phyloP scores from a whole-genome alignment of 768 basidiomycete genomes.

The Scleroderma citrinum region DNA sequence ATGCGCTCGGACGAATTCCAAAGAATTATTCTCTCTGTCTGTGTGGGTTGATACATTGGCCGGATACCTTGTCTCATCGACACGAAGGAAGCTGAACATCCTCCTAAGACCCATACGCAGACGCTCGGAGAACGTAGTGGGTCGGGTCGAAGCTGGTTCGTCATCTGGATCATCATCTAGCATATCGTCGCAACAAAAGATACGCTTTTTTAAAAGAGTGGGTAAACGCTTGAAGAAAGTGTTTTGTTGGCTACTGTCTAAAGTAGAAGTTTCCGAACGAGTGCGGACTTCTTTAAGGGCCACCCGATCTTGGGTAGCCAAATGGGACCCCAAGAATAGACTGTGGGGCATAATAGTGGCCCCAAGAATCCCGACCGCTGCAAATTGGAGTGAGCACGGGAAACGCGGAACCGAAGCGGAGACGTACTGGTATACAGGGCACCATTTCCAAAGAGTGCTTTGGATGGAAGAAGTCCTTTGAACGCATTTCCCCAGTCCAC shows the following conservation, averaged over 20 bases:
- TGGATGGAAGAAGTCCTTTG: constrained; percentile 70
- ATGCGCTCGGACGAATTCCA: constrained; percentile 54
- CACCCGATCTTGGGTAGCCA: constrained; percentile 79
- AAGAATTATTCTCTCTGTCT: constrained; percentile 52
- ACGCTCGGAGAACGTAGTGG: not conserved
- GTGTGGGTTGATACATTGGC: constrained; percentile 37
- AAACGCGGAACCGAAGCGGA: not conserved
- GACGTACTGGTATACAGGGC: constrained; percentile 61
- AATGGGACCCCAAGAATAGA: constrained; percentile 81
- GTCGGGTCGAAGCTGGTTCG: not conserved
- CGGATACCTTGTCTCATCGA: constrained; percentile 17
- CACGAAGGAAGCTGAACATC: constrained; percentile 19
- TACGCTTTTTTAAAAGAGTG: constrained; percentile 2
- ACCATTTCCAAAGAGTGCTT: constrained; percentile 47
- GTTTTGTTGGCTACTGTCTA: constrained; percentile 3
- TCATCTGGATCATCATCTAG: not conserved
- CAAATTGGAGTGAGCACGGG: constrained; percentile 9
- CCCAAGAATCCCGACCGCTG: constrained; percentile 68
- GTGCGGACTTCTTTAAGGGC: constrained; percentile 14
- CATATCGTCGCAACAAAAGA: not conserved
- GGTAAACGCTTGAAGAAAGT: constrained; percentile 17
- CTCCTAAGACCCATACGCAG: constrained; percentile 6
- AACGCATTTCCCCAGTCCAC: constrained; percentile 74
- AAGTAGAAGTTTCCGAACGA: constrained; percentile 1
- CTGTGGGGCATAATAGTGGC: constrained; percentile 94